Evolutionary conservation across 2,329 filamentous ascomycete species (phyloP), one percentile per base, ranked within the genome.

Genomic region (Fusarium nematophilum): DNA sequence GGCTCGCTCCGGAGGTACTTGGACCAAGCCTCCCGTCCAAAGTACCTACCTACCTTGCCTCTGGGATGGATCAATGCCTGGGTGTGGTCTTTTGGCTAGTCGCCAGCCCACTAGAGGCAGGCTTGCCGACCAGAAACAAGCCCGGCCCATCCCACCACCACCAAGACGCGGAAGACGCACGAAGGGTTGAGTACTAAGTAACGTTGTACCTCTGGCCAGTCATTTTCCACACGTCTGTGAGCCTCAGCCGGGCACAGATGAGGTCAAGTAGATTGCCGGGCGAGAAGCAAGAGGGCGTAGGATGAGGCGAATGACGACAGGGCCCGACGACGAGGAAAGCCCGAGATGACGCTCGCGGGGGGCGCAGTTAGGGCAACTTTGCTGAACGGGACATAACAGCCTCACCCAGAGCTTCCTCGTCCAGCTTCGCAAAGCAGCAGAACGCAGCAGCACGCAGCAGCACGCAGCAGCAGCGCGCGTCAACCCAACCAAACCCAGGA

Each of bases 91-190:
- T 21, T 21, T 21, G 21, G 21, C 6, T 21, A 21, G 21, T 21
- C 21, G 21, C 21, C 21, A 21, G 21, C 21, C 21, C 21, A 21
- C 21, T 21, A 6, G 21, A 21, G 6, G 21, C 21, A 21, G 21
- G 21, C 21, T 21, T 6, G 21, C 21, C 4, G 21, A 6, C 4
- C 21, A 21, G 21, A 21, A 21, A 21, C 21, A 21, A 42, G 52
- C 51, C 40, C 29, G 31, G 21, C 15, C 56, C 52, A 63, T 55
- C 53, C 61, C 63, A 65, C 63, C 65, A 68, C 52, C 51, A 63
- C 61, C 46, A 65, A 4, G 21, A 21, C 21, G 21, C 4, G 21
- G 21, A 6, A 21, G 49, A 65, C 48, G 57, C 61, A 64, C 53
- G 49, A 64, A 64, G 62, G 61, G 61, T 62, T 50, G 58, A 58